Conservation (phyloP, 352 stramenopile species). For the Pythium grandisporangium region DNA sequence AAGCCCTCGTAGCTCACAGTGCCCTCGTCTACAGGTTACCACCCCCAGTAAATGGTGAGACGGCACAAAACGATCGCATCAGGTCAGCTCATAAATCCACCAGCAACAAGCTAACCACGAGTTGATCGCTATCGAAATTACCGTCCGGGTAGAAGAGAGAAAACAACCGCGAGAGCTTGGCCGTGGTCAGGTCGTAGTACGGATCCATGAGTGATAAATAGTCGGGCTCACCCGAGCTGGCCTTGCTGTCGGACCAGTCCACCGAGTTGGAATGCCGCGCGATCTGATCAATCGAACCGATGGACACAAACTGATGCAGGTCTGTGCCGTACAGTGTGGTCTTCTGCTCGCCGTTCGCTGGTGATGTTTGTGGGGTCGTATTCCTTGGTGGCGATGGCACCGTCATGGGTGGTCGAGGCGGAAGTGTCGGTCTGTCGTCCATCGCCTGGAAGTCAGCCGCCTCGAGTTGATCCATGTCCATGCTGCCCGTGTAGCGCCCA, state of each 20-base stretch:
- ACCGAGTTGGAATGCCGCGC: slow-evolving; percentile 25
- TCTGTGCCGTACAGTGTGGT: slow-evolving; percentile 56
- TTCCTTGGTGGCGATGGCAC: too few relatives aligned
- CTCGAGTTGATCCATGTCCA: too few relatives aligned
- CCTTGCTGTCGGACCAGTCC: slow-evolving; percentile 55
- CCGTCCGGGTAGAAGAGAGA: slow-evolving; percentile 51
- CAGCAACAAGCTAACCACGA: too few relatives aligned
- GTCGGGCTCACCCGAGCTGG: slow-evolving; percentile 33
- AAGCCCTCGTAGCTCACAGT: slow-evolving; percentile 75
- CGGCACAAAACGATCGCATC: too few relatives aligned
- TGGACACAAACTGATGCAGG: slow-evolving; percentile 49
- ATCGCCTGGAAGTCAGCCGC: too few relatives aligned
- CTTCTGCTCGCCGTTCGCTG: too few relatives aligned
- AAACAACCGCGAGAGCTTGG: slow-evolving; percentile 64
- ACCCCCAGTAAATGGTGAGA: too few relatives aligned
- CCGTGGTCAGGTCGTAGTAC: slow-evolving; percentile 77
- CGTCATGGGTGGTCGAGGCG: too few relatives aligned
- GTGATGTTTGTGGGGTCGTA: too few relatives aligned
- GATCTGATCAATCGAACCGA: slow-evolving; percentile 33
- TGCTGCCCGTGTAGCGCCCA: slow-evolving; percentile 2
- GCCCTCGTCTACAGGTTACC: slow-evolving; percentile 10
- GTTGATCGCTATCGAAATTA: slow-evolving; percentile 2
- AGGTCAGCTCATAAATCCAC: too few relatives aligned
- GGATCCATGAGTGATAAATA: slow-evolving; percentile 68
- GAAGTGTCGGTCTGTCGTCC: too few relatives aligned